Evolutionary conservation across 768 basidiomycete genomes (phyloP), one percentile per base, ranked within the genome.

Genomic region (Chalciporus sphaerocephalus): DNA sequence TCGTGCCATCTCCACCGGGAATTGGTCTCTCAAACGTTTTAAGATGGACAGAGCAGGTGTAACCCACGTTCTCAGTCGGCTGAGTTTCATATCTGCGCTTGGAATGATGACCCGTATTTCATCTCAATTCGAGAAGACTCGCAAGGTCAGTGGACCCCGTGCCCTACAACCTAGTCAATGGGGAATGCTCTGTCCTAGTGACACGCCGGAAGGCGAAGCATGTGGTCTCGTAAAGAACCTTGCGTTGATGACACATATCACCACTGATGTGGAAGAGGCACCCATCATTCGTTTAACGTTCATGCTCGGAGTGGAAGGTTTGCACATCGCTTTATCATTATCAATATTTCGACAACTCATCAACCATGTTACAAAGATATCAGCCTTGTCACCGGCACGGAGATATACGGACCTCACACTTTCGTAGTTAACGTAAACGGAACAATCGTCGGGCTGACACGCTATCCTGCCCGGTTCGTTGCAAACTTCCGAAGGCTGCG

Each of bases 81-180:
- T 99, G 40, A 90, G 87, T 60, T 99, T 95, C 74, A 96, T 99
- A 64, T 89, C 92, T 45, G 96, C 96, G 1, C 75, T 99, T 13
- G 96, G 96, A 13, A 99, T 98, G 96, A 99, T 99, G 96, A 99
- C 96, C 8, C 85, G 96, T 18, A 99, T 99, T 53, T 87, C 90
- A 10, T 95, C 92, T 17, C 96, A 99, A 69, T 99, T 99, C 62
- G 96, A 99, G 68, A 99, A 99, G 78, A 98, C 96, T 17, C 75
- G 96, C 47, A 99, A 99, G 66, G 96, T 99, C 48, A 95, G 92
- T 54, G 96, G 96, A 33, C 96, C 96, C 23, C 81, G 96, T 57
- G 94, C 95, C 17, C 68, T 99, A 49, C 96, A 99, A 62, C 95
- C 96, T 5, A 91, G 87, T 75, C 96, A 99, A 68, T 99, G 96